Base-by-base conservation (phyloP, 768 basidiomycete genomes). In the Ramaria sp. region DNA sequence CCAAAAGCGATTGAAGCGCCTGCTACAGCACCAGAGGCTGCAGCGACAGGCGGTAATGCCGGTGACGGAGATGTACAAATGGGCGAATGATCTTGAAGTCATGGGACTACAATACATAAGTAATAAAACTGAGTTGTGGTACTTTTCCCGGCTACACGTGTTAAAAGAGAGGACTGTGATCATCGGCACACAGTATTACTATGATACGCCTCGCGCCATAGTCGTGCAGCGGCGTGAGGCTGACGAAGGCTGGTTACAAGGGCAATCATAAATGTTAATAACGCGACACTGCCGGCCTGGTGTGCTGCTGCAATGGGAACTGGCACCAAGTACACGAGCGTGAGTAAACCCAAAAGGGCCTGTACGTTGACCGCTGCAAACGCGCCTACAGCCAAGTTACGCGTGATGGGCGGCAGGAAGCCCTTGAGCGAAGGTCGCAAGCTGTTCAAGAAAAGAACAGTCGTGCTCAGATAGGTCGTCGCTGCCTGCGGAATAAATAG, bases 281-380 rank as follows among this genome's bases (percentile, higher is more conserved):
- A 73, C 39, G 86, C 77, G 7, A 98, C 87, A 64, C 92, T 95
- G 5, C 95, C 96, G 0, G 91, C 95, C 69, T 99, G 96, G 67
- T 99, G 96, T 33, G 85, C 78, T 12, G 95, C 91, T 7, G 96
- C 96, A 2, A 98, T 72, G 1, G 90, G 90, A 0, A 91, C 80
- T 0, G 96, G 96, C 1, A 98, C 96, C 38, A 97, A 79, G 69
- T 95, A 95, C 12, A 97, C 68, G 22, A 98, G 72, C 0, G 96
- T 99, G 24, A 86, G 75, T 59, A 88, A 80, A 3, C 86, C 86
- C 5, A 88, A 72, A 1, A 78, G 67, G 31, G 89, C 90, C 68
- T 99, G 96, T 0, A 91, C 68, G 62, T 92, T 91, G 24, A 81
- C 89, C 77, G 91, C 82, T 4, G 74, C 83, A 66, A 91, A 91